Evolutionary conservation across 1,284 basidiomycete genomes (phyloP).

Genomic region (Cutaneotrichosporon curvatum): DNA sequence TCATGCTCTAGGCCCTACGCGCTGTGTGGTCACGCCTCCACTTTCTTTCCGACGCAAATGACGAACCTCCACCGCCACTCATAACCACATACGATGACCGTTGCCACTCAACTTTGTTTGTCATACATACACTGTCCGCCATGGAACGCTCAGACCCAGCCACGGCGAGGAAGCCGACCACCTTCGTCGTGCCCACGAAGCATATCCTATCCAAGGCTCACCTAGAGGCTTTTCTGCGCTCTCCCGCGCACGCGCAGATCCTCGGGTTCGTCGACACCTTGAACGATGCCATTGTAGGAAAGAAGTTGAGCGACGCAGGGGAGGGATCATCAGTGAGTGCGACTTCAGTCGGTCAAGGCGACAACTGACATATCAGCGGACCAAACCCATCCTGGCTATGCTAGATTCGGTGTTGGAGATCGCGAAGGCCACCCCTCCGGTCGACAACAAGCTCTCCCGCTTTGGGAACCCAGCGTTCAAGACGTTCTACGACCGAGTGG

Average conservation of each 20-base stretch:
- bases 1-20: too few species aligned
- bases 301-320: slow-evolving; percentile 65
- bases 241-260: slow-evolving; percentile 63
- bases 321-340: slow-evolving; percentile 55
- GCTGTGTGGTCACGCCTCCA: too few species aligned
- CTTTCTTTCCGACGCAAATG: too few species aligned
- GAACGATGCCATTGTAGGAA: slow-evolving; percentile 68
- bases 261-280: slow-evolving; percentile 66
- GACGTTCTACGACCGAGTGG: slow-evolving; percentile 77
- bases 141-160: too few species aligned
- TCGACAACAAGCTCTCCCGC: slow-evolving; percentile 82
- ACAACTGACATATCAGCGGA: slow-evolving; percentile 57
- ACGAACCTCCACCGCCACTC: too few species aligned
- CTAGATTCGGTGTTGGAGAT: slow-evolving; percentile 63
- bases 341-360: slow-evolving; percentile 8
- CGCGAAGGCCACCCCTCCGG: slow-evolving; percentile 67
- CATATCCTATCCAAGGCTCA: slow-evolving; percentile 72
- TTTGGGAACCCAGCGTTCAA: slow-evolving; percentile 98
- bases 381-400: slow-evolving; percentile 56
- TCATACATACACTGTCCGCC: too few species aligned
- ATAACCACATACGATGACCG: too few species aligned
- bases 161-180: background rate
- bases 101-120: too few species aligned
- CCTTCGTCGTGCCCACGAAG: slow-evolving; percentile 52
- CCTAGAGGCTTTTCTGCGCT: slow-evolving; percentile 72